These are phyloP conservation scores for Russula sp. DNA, from an alignment of 768 basidiomycete genomes.

Conservation along the genomic window DNA sequence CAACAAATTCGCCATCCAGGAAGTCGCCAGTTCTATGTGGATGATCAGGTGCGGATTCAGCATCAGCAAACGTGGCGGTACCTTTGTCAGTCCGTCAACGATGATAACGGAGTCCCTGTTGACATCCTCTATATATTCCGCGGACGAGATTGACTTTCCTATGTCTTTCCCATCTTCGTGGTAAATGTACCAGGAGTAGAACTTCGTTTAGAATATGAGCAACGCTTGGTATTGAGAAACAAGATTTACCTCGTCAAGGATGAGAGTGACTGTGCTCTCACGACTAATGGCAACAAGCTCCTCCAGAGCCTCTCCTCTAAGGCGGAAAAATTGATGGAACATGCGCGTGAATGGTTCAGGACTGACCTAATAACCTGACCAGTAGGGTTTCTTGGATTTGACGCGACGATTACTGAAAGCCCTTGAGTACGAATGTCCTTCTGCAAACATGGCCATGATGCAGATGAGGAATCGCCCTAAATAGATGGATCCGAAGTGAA, in stretches of 20 bases:
- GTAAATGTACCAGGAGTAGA: conserved; percentile 95
- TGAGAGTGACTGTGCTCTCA: conserved; percentile 69
- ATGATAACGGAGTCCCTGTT: conserved; percentile 80
- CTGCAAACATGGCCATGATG: conserved; percentile 30
- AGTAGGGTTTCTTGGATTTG: conserved; percentile 95
- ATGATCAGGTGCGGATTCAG: conserved; percentile 23
- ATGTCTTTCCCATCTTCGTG: conserved; percentile 67
- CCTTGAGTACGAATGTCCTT: conserved; percentile 81
- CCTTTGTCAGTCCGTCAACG: conserved; percentile 92
- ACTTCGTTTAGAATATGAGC: conserved; percentile 38
- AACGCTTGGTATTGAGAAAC: not conserved
- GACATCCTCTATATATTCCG: conserved; percentile 81
- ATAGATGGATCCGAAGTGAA: not conserved
- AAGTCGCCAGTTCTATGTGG: conserved; percentile 79
- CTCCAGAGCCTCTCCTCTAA: conserved; percentile 72
- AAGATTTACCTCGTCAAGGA: conserved; percentile 66
- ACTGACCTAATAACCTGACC: conserved; percentile 75
- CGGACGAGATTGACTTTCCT: conserved; percentile 77
- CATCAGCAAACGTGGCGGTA: conserved; percentile 26
- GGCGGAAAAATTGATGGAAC: not conserved
- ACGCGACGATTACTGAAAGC: conserved; percentile 77
- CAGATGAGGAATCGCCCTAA: not conserved
- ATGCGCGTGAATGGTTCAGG: not conserved
- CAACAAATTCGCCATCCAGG: conserved; percentile 94
- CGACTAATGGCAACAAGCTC: conserved; percentile 67